Conservation (phyloP, 352 stramenopile genomes). For the Pythium biforme region DNA sequence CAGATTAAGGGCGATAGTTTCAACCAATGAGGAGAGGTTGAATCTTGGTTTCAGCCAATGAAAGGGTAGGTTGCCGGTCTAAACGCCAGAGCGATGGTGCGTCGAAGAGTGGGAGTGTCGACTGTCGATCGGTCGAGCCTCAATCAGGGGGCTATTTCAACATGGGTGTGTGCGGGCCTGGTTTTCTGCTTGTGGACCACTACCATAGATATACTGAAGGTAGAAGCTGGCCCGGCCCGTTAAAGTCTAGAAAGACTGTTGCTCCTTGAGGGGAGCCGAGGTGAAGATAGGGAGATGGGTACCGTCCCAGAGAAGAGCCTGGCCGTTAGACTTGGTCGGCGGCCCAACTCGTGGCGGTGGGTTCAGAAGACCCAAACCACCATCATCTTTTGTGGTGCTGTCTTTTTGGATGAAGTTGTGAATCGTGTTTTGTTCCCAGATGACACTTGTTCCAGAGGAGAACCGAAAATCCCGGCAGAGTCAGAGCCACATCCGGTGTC, state of each 20-base stretch:
- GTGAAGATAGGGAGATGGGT: conserved; percentile 9
- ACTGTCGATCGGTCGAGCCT: background rate
- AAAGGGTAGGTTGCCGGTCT: background rate
- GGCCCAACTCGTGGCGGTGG: background rate
- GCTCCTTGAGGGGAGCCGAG: conserved; percentile 4
- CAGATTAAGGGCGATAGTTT: background rate
- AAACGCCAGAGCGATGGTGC: conserved; percentile 9
- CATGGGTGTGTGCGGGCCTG: conserved; percentile 4
- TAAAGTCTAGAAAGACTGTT: conserved; percentile 16
- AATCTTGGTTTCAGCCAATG: conserved; percentile 32
- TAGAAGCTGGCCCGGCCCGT: conserved; percentile 1
- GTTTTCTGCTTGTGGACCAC: background rate
- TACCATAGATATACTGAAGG: conserved; percentile 7
- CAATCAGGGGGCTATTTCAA: conserved; percentile 16
- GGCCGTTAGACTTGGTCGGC: background rate
- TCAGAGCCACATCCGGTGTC: background rate
- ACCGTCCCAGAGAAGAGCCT: background rate
- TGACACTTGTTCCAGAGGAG: conserved; percentile 6
- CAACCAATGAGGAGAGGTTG: conserved; percentile 19
- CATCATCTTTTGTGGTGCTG: background rate
- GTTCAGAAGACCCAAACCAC: background rate
- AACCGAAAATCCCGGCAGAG: conserved; percentile 10
- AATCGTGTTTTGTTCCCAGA: conserved; percentile 5
- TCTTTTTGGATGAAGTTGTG: background rate
- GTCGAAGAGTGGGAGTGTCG: conserved; percentile 20